Conservation (phyloP, 2,329 filamentous ascomycete species). For the Fusarium sp. region DNA sequence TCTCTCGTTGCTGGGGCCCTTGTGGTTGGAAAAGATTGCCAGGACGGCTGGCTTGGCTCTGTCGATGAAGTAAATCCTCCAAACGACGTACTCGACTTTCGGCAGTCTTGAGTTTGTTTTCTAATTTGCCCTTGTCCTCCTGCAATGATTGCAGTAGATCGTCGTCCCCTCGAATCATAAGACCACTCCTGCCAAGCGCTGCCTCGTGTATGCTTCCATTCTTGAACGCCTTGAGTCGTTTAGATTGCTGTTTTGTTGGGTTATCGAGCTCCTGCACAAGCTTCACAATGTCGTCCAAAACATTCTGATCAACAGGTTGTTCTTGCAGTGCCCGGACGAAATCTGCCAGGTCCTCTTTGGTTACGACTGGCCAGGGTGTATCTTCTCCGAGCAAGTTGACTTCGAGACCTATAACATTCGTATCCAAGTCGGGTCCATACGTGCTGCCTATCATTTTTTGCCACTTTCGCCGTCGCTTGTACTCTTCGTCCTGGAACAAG, state of each 20-base stretch:
- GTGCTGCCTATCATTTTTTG: constrained; percentile 84
- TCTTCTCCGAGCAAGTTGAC: constrained; percentile 86
- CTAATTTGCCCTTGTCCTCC: constrained; percentile 82
- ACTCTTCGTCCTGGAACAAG: constrained; percentile 91
- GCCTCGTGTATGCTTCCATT: constrained; percentile 95
- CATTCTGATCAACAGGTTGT: constrained; percentile 73
- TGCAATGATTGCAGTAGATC: constrained; percentile 82
- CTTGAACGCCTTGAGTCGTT: constrained; percentile 92
- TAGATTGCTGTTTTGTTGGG: constrained; percentile 87
- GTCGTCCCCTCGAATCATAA: constrained; percentile 88
- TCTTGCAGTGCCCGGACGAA: constrained; percentile 77
- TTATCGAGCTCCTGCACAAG: constrained; percentile 83
- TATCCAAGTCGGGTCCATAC: constrained; percentile 76
- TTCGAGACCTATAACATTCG: constrained; percentile 81
- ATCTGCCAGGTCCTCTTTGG: constrained; percentile 80
- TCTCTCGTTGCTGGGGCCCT: constrained; percentile 61
- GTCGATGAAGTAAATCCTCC: constrained; percentile 91
- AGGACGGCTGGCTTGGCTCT: constrained; percentile 71
- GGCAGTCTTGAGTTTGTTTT: constrained; percentile 82
- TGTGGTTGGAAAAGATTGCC: constrained; percentile 68
- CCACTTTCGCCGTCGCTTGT: constrained; percentile 90
- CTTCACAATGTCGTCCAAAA: constrained; percentile 80
- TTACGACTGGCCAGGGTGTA: constrained; percentile 82
- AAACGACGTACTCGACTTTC: constrained; percentile 91
- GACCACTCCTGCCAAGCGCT: constrained; percentile 85